These are phyloP conservation scores for Salvia hispanica DNA, from an alignment of 257 asterid genomes.

Conservation along the genomic window DNA sequence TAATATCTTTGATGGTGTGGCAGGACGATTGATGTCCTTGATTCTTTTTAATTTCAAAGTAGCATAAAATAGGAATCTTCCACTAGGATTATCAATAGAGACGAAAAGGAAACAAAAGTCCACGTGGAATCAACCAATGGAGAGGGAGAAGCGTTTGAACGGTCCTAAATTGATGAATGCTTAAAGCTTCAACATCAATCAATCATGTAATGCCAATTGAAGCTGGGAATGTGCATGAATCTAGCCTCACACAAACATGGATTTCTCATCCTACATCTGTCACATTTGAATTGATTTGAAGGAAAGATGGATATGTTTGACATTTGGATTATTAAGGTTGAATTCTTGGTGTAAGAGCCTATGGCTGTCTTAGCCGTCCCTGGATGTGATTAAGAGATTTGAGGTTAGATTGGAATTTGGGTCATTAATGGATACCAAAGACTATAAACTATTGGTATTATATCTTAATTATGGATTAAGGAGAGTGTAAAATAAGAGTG, in stretches of 20 bases:
- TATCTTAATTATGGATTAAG: slow-evolving; percentile 11
- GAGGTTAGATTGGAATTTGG: neutral
- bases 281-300: neutral
- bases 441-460: neutral
- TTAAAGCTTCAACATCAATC: slow-evolving; percentile 32
- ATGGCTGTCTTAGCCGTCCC: no score
- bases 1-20: neutral
- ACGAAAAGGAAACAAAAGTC: neutral
- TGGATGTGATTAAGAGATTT: no score
- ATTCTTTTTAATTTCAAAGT: neutral
- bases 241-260: slow-evolving; percentile 21
- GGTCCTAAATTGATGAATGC: slow-evolving; percentile 29
- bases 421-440: neutral
- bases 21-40: neutral
- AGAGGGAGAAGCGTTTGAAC: slow-evolving; percentile 21
- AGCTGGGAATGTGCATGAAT: slow-evolving; percentile 40
- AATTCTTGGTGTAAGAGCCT: no score
- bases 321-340: no score
- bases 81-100: neutral
- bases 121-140: neutral
- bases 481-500: neutral
- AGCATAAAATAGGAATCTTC: slow-evolving; percentile 19
- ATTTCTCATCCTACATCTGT: slow-evolving; percentile 32
- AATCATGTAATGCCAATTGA: slow-evolving; percentile 25
- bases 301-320: no score